Base-by-base conservation (phyloP, 306 rosid species). In the Luffa acutangula region DNA sequence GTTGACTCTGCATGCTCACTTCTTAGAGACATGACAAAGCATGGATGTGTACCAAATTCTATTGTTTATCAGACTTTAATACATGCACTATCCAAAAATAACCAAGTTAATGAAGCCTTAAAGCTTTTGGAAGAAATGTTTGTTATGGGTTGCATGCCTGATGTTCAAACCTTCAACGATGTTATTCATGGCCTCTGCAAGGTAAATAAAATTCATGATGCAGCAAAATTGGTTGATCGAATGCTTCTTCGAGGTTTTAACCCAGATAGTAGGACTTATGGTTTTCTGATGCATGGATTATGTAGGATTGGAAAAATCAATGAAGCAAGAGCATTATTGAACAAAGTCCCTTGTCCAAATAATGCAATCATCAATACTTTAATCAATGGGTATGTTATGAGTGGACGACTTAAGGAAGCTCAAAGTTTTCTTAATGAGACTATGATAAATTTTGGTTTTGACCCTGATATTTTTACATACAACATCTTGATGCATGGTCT, bases 71-170 rank as follows among this genome's bases (percentile, higher is more conserved):
- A 95, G 75, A 95, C 97, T 63, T 66, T 95, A 59, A 95, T 95
- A 85, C 97, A 95, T 62, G 88, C 96, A 36, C 93, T 89, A 34
- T 86, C 90, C 25, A 86, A 83, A 83, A 92, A 72, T 81, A 86
- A 88, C 39, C 85, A 87, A 65, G 93, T 87, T 52, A 88, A 59
- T 83, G 97, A 95, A 67, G 96, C 97, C 1, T n/a, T 82, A 85
- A 86, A 43, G 73, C 91, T 95, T 52, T 83, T 95, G 75, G 97
- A 93, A 80, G 98, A 95, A 80, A 92, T 95, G 98, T 84, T 90
- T 82, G 80, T 93, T 83, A 95, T 95, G 97, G 93, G 96, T 18
- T 95, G 98, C 79, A 70, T 85, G 71, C 97, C 97, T 76, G 97
- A 95, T 82, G 96, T 93, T 78, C 90, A 90, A 90, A 95, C 98